phyloP scores from a whole-genome alignment of 257 asterid species.

The Striga asiatica region DNA sequence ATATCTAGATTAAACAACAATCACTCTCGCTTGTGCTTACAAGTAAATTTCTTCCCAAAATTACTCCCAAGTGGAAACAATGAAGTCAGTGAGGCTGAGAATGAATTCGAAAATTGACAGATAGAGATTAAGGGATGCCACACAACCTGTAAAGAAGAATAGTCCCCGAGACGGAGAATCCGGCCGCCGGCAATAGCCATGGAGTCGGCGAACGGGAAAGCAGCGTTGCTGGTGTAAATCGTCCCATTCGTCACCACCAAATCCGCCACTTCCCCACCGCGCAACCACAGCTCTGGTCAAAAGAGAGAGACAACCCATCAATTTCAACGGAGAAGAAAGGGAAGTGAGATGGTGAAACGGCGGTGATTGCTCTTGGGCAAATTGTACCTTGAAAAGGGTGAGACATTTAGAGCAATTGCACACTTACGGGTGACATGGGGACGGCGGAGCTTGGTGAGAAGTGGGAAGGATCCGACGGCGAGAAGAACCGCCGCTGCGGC shows the following conservation, averaged over 20 bases:
- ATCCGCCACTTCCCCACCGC: constrained; percentile 36
- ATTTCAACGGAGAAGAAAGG: background rate
- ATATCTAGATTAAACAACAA: too few relatives aligned
- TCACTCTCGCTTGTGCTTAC: too few relatives aligned
- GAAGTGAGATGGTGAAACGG: background rate
- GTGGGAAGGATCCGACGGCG: constrained; percentile 21
- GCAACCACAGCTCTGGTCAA: background rate
- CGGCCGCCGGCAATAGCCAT: constrained; percentile 66
- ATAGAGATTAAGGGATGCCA: too few relatives aligned
- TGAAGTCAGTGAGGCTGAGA: background rate
- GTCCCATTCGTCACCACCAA: constrained; percentile 61
- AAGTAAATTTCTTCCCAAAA: background rate
- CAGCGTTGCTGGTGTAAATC: constrained; percentile 62
- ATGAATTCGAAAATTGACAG: background rate
- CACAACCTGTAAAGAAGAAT: constrained; percentile 52
- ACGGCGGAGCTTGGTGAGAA: constrained; percentile 7
- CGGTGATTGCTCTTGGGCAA: too few relatives aligned
- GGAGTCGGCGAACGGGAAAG: constrained; percentile 58
- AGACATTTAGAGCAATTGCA: too few relatives aligned
- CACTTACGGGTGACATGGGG: constrained; percentile 16
- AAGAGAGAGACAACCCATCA: background rate
- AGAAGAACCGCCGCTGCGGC: constrained; percentile 30
- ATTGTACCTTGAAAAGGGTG: too few relatives aligned
- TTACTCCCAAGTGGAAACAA: background rate
- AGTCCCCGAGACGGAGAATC: constrained; percentile 46